These are phyloP conservation scores for Apophysomyces sp. DNA, from an alignment of 371 early-diverging fungal genomes.

Conservation along the genomic window DNA sequence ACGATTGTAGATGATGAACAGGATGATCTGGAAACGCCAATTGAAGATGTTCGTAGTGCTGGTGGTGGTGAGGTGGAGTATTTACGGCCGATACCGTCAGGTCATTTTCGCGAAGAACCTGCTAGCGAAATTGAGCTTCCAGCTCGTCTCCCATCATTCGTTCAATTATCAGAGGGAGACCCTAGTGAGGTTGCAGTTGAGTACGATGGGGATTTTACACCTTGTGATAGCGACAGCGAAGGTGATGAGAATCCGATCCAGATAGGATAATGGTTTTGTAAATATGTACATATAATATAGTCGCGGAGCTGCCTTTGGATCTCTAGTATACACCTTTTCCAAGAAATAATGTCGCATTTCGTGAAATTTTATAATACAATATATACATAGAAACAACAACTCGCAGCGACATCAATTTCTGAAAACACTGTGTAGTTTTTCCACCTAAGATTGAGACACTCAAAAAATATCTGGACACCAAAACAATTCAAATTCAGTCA, in stretches of 20 bases:
- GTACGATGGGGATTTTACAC: slow-evolving; percentile 7
- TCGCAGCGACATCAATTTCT: too few species aligned
- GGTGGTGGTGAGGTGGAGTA: slow-evolving; percentile 4
- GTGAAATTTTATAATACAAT: too few species aligned
- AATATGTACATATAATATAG: slow-evolving; percentile 1
- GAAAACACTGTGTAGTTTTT: too few species aligned
- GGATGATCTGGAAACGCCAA: neutral
- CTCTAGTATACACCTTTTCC: too few species aligned
- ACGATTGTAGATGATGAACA: neutral
- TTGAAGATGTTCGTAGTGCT: neutral
- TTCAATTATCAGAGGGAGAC: slow-evolving; percentile 3
- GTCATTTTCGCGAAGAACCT: neutral
- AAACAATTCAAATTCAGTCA: too few species aligned
- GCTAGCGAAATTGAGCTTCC: slow-evolving; percentile 4
- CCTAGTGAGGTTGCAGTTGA: neutral
- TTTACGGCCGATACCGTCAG: slow-evolving; percentile 4
- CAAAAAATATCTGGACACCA: too few species aligned
- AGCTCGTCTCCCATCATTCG: neutral
- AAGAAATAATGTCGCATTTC: too few species aligned
- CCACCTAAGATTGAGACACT: too few species aligned
- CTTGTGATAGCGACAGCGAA: neutral
- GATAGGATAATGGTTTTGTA: slow-evolving; percentile 3
- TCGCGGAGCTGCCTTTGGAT: too few species aligned
- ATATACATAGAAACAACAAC: too few species aligned
- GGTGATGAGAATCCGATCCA: slow-evolving; percentile 8